phyloP scores from a whole-genome alignment of 2,329 filamentous ascomycete species.

The Parastagonospora avenae region DNA sequence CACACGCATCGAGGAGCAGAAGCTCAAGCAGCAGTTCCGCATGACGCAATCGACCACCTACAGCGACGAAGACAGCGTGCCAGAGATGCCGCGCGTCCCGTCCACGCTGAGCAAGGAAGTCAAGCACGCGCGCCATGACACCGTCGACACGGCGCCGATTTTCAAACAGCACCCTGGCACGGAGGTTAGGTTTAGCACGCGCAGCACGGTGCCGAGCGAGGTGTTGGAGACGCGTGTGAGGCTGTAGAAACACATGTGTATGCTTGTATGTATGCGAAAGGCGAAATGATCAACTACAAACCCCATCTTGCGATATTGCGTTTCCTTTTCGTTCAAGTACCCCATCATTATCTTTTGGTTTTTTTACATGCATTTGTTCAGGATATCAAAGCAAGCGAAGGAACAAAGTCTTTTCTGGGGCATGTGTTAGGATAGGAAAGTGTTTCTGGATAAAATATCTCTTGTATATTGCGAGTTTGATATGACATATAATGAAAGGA shows the following conservation, averaged over 20 bases:
- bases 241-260: neutral
- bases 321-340: too few relatives aligned
- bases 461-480: too few relatives aligned
- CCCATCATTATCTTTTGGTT: too few relatives aligned
- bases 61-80: constrained; percentile 25
- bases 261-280: neutral
- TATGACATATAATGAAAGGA: too few relatives aligned
- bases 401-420: too few relatives aligned
- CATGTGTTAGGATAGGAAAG: too few relatives aligned
- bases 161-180: constrained; percentile 48
- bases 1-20: constrained; percentile 43
- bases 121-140: constrained; percentile 43
- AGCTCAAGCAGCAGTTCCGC: constrained; percentile 42
- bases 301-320: too few relatives aligned
- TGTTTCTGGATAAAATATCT: too few relatives aligned
- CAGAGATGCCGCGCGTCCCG: constrained; percentile 39
- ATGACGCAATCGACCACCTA: constrained; percentile 37
- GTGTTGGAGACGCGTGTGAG: constrained; percentile 42
- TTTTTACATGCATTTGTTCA: too few relatives aligned
- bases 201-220: constrained; percentile 46
- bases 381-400: too few relatives aligned
- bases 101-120: constrained; percentile 30
- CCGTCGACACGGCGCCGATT: constrained; percentile 46
- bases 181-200: constrained; percentile 46
- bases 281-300: too few relatives aligned